Conservation (phyloP, 768 basidiomycete species). For the Fomitopsis serialis region DNA sequence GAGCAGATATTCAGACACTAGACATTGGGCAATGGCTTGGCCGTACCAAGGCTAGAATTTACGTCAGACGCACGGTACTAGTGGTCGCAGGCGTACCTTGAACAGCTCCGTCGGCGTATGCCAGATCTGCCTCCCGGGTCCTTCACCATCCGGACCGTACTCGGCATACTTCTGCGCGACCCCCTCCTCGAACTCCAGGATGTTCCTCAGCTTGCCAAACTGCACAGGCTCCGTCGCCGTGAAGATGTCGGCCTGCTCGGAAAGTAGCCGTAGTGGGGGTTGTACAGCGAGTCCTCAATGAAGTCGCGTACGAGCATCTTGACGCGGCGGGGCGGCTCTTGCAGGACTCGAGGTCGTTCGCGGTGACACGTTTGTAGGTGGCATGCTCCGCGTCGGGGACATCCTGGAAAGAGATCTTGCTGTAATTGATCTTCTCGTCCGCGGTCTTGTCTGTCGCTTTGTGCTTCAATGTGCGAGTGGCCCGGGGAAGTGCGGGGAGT, state of each 20-base stretch:
- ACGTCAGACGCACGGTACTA: too few relatives aligned
- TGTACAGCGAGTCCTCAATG: conserved; percentile 95
- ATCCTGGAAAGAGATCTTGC: conserved; percentile 52
- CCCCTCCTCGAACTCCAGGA: conserved; percentile 73
- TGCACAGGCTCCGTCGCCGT: conserved; percentile 61
- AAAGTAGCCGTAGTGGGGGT: conserved; percentile 97
- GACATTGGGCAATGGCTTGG: conserved; percentile 81
- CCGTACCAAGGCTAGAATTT: conserved; percentile 84
- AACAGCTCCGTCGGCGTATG: conserved; percentile 98
- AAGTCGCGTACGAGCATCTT: conserved; percentile 96
- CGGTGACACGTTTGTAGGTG: conserved; percentile 56
- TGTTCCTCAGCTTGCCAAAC: conserved; percentile 62
- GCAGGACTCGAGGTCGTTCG: conserved; percentile 57
- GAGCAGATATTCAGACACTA: conserved; percentile 87
- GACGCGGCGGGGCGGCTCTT: conserved; percentile 67
- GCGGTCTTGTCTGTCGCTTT: not conserved
- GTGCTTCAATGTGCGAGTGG: not conserved
- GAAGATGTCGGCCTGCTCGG: conserved; percentile 88
- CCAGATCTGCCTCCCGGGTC: conserved; percentile 90
- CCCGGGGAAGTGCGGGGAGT: not conserved
- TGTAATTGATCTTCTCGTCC: conserved; percentile 75
- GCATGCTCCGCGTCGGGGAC: conserved; percentile 39
- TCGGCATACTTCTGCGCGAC: conserved; percentile 73
- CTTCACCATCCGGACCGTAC: conserved; percentile 60
- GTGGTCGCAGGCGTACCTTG: conserved; percentile 53